A percentile compares a stretch with the other conserved stretches of the same genome.
These are phyloP conservation scores for Fusarium torreyae DNA, from an alignment of 2,329 filamentous ascomycete genomes.

Conservation along the genomic window DNA sequence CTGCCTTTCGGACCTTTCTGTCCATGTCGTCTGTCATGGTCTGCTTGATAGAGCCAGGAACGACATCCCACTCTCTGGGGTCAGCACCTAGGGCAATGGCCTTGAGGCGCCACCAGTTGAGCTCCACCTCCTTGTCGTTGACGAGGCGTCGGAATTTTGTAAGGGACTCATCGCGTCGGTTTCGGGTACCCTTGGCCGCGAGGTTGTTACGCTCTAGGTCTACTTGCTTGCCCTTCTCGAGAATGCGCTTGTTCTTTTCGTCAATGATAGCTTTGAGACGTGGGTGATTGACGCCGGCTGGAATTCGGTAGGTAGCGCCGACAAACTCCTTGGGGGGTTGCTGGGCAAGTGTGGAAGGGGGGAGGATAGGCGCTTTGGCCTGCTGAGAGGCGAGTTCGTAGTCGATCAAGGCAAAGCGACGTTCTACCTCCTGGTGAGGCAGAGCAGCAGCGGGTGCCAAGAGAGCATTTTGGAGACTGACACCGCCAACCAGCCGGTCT, in stretches of 20 bases:
- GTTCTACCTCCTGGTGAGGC: slow-evolving; percentile 26
- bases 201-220: slow-evolving; percentile 57
- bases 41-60: slow-evolving; percentile 38
- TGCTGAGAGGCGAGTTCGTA: slow-evolving; percentile 44
- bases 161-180: slow-evolving; percentile 51
- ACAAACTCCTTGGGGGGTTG: slow-evolving; percentile 50
- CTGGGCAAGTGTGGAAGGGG: slow-evolving; percentile 40
- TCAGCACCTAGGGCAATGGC: slow-evolving; percentile 47
- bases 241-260: slow-evolving; percentile 25
- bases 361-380: slow-evolving; percentile 49
- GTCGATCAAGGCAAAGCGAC: slow-evolving; percentile 39
- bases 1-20: background rate
- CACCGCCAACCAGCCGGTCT: background rate
- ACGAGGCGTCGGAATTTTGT: slow-evolving; percentile 41
- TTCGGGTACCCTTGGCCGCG: slow-evolving; percentile 57
- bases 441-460: background rate
- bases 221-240: slow-evolving; percentile 47
- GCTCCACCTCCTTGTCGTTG: slow-evolving; percentile 46
- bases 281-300: slow-evolving; percentile 11
- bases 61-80: slow-evolving; percentile 37
- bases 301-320: slow-evolving; percentile 38
- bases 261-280: slow-evolving; percentile 17
- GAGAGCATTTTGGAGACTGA: slow-evolving; percentile 4
- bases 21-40: slow-evolving; percentile 42
- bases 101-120: slow-evolving; percentile 50